phyloP scores from a whole-genome alignment of 116 monocot genomes.

The Trichopus zeylanicus region DNA sequence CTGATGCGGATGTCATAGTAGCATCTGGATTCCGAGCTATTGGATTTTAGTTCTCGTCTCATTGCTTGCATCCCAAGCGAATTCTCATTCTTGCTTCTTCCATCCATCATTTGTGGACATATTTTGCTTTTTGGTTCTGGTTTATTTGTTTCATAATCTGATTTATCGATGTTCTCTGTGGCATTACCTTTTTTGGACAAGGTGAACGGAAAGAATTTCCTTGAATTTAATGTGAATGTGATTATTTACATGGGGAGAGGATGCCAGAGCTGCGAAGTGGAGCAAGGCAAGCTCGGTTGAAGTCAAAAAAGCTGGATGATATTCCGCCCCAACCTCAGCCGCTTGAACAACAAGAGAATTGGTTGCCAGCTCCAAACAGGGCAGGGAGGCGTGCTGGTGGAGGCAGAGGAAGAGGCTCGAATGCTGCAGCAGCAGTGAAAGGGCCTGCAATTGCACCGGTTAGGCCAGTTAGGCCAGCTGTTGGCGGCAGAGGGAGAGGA shows the following conservation, averaged over 20 bases:
- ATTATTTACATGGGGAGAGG: constrained; percentile 89
- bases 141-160: constrained; percentile 9
- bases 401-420: constrained; percentile 52
- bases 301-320: constrained; percentile 64
- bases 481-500: constrained; percentile 61
- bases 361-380: constrained; percentile 34
- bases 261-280: constrained; percentile 97
- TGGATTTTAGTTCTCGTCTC: not conserved
- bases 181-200: not conserved
- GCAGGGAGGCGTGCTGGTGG: constrained; percentile 48
- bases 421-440: constrained; percentile 50
- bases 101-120: not conserved
- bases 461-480: constrained; percentile 34
- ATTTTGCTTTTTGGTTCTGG: not conserved
- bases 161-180: constrained; percentile 5
- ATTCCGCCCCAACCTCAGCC: constrained; percentile 30
- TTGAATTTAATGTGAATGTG: constrained; percentile 27
- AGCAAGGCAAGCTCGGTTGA: constrained; percentile 82
- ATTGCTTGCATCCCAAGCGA: constrained; percentile 4
- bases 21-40: not conserved
- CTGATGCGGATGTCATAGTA: not conserved
- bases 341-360: constrained; percentile 44
- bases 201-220: constrained; percentile 17
- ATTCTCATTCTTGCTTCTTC: constrained; percentile 1
- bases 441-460: constrained; percentile 24